phyloP scores from a whole-genome alignment of 805 yeast species.

The Nakazawaea anatomiae region DNA sequence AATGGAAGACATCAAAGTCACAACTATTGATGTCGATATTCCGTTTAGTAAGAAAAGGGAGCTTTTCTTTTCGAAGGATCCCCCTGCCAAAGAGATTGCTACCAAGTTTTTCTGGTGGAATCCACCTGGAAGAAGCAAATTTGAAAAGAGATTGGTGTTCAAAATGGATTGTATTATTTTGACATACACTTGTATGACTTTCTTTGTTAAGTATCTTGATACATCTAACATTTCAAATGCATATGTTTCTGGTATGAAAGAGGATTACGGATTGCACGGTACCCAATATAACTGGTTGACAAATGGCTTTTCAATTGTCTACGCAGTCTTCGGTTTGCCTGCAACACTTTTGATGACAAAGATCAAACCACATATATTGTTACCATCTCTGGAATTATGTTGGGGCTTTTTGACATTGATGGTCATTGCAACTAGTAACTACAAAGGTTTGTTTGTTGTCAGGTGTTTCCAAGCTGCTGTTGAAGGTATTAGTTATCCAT shows the following conservation, averaged over 20 bases:
- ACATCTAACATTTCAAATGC: constrained; percentile 51
- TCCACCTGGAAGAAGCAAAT: constrained; percentile 4
- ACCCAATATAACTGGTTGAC: constrained; percentile 20
- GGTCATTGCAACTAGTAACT: constrained; percentile 21
- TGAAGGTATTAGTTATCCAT: constrained; percentile 61
- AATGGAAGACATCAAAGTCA: not conserved
- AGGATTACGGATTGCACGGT: constrained; percentile 28
- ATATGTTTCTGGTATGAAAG: constrained; percentile 64
- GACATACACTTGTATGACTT: constrained; percentile 33
- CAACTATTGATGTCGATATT: not conserved
- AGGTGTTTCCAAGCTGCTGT: constrained; percentile 61
- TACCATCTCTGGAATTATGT: constrained; percentile 18
- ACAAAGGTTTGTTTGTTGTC: constrained; percentile 47
- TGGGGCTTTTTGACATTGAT: constrained; percentile 26
- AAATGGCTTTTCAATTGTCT: constrained; percentile 18
- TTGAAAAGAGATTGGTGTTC: constrained; percentile 8
- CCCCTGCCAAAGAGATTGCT: not conserved
- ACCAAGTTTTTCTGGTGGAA: constrained; percentile 1
- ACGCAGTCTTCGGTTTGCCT: constrained; percentile 12
- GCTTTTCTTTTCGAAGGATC: not conserved
- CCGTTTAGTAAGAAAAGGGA: not conserved
- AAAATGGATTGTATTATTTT: constrained; percentile 20
- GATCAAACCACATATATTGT: constrained; percentile 9
- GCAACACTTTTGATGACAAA: constrained; percentile 9
- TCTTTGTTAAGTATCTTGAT: constrained; percentile 53